Evolutionary conservation across 1,284 basidiomycete genomes (phyloP).

Genomic region (Ustanciosporium gigantosporum): DNA sequence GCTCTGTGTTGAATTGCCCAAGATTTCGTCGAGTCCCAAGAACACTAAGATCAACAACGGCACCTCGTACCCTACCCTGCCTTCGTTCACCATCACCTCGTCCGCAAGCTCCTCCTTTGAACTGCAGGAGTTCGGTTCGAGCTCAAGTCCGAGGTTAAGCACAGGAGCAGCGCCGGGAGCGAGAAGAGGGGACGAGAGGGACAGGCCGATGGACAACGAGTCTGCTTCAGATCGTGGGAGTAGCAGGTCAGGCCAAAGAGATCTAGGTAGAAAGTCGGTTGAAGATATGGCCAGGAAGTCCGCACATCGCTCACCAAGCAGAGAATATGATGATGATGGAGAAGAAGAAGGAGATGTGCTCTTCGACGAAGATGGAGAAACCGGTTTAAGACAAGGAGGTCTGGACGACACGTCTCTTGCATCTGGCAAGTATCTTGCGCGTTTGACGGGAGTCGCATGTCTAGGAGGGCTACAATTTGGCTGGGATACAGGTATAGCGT

Average conservation of each 20-base stretch:
- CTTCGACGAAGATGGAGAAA: slow-evolving; percentile 5
- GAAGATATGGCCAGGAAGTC: too few relatives aligned
- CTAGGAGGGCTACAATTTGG: slow-evolving; percentile 44
- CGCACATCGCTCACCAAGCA: too few relatives aligned
- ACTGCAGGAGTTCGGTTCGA: slow-evolving; percentile 18
- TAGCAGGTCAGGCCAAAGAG: too few relatives aligned
- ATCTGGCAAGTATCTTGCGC: slow-evolving; percentile 32
- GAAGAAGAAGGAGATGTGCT: neutral
- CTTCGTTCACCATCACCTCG: slow-evolving; percentile 27
- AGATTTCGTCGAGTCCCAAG: neutral
- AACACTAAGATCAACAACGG: neutral
- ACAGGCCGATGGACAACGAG: slow-evolving; percentile 3
- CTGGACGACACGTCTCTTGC: slow-evolving; percentile 21
- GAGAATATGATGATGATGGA: slow-evolving; percentile 1
- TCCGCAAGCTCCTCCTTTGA: slow-evolving; percentile 14
- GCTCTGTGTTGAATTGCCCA: too few relatives aligned
- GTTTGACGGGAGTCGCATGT: slow-evolving; percentile 39
- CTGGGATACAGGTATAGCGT: slow-evolving; percentile 45
- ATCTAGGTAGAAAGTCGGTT: too few relatives aligned
- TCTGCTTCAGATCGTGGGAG: too few relatives aligned
- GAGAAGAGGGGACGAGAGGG: too few relatives aligned
- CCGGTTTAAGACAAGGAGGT: neutral
- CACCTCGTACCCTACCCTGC: slow-evolving; percentile 5
- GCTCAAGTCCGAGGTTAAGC: neutral
- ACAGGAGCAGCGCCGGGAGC: neutral